Base-by-base conservation (phyloP, 306 rosid genomes). In the Herpetospermum pedunculosum region DNA sequence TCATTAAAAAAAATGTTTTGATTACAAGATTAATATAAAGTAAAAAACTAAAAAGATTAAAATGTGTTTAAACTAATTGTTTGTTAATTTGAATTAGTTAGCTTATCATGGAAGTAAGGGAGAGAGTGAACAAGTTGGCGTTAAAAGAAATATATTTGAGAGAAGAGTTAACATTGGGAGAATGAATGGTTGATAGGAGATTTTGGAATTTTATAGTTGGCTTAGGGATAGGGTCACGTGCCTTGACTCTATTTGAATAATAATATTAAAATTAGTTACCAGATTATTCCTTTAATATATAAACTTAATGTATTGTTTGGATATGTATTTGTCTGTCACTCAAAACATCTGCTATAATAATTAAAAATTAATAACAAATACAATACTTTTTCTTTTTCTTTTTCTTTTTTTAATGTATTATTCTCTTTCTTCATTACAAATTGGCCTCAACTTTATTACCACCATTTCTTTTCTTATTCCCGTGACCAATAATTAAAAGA, bases 161-260 rank as follows among this genome's bases (percentile, higher is more conserved):
- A 30, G 68, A 30, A 60, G 3, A n/a, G 25, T 18, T 4, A 64
- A 65, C 52, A 40, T 65, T 21, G 72, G 49, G 16, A 40, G 52
- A 43, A 6, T 41, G 53, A 14, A 68, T n/a, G 13, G 0, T 68
- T 64, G n/a, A 38, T 38, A n/a, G 32, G 4, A 43, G 54, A 41
- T 68, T 68, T 43, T 68, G 73, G 54, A 68, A 68, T 43, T 68
- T 40, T 23, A 43, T 25, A 8, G 73, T 46, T 7, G 8, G 53
- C 4, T 25, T 43, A 64, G 49, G 49, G 72, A 14, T 43, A 64
- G 49, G 49, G 72, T 64, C 72, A 64, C 72, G 72, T 64, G 72
- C 19, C 72, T 64, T 38, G 32, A 23, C 32, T 37, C 72, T 38
- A 38, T 64, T 38, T 64, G 71, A 64, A 19, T 37, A 63, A 63